Conservation (phyloP, 2,329 filamentous ascomycete genomes). For the Aureobasidium sp. region DNA sequence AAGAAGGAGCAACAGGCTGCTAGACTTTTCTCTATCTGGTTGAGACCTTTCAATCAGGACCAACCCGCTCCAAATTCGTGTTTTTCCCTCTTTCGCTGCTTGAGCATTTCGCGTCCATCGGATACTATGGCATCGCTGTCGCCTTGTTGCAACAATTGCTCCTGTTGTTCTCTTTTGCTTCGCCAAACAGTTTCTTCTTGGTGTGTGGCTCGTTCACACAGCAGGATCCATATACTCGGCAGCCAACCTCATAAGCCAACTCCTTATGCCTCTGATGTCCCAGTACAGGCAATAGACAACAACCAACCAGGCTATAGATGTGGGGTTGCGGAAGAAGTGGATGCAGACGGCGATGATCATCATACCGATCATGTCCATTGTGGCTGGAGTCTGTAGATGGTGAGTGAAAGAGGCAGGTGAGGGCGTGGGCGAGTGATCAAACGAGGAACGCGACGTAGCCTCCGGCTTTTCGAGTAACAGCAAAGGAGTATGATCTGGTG, state of each 20-base stretch:
- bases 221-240: background rate
- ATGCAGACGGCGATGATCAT: background rate
- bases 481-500: background rate
- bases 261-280: background rate
- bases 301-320: background rate
- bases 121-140: no score
- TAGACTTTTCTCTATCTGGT: no score
- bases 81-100: no score
- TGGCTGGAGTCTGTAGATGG: background rate
- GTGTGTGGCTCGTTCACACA: background rate
- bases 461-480: background rate
- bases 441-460: background rate
- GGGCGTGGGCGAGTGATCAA: no score
- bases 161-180: background rate
- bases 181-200: background rate
- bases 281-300: background rate
- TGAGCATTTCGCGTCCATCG: no score
- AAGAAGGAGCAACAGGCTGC: no score
- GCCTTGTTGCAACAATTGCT: background rate
- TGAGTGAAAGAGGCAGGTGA: background rate
- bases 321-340: background rate
- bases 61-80: no score
- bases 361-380: background rate
- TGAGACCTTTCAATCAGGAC: no score
- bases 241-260: background rate